phyloP scores from a whole-genome alignment of 2,329 filamentous ascomycete genomes.

The Xylariaceae sp. region DNA sequence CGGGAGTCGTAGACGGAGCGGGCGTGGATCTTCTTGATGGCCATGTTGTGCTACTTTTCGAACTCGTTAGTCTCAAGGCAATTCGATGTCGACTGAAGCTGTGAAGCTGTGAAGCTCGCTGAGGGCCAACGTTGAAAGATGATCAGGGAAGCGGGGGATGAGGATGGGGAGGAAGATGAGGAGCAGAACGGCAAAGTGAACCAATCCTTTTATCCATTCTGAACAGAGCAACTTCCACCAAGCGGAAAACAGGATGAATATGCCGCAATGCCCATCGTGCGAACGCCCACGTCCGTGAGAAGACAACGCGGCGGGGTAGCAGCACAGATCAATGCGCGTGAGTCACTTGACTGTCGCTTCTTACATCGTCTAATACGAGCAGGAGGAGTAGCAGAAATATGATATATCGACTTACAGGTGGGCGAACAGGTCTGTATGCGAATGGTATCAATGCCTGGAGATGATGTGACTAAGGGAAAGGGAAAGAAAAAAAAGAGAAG shows the following conservation, averaged over 20 bases:
- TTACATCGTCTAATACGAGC: not conserved
- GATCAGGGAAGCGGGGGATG: not conserved
- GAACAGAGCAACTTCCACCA: not conserved
- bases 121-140: not conserved
- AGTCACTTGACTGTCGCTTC: not conserved
- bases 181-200: conserved; percentile 1
- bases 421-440: not conserved
- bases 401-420: not conserved
- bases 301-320: not conserved
- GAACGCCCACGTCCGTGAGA: not conserved
- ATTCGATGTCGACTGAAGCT: not conserved
- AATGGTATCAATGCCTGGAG: not conserved
- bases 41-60: conserved; percentile 58
- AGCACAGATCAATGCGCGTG: not conserved
- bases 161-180: not conserved
- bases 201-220: conserved; percentile 1
- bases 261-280: conserved; percentile 4
- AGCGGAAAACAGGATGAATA: conserved; percentile 9
- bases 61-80: conserved; percentile 5
- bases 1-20: conserved; percentile 98
- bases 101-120: not conserved
- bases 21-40: conserved; percentile 84
- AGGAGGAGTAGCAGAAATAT: not conserved
- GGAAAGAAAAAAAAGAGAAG: not conserved
- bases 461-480: not conserved